Evolutionary conservation across 169 alveolate species (phyloP).

Genomic region (Eimeria praecox): DNA sequence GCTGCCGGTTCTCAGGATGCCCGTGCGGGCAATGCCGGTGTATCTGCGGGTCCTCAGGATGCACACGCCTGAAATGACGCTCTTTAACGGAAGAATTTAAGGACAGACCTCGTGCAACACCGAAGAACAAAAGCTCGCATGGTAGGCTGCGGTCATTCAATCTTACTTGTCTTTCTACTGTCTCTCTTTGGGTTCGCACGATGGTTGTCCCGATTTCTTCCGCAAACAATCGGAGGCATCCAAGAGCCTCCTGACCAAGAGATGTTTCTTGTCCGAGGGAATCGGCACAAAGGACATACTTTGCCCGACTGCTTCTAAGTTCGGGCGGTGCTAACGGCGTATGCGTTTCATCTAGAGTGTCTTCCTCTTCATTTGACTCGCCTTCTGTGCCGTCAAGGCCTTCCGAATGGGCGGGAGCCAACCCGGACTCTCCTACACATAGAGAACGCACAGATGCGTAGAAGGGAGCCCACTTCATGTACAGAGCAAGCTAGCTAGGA

Average conservation of each 20-base stretch:
- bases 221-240: slow-evolving; percentile 19
- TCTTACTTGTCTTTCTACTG: slow-evolving; percentile 54
- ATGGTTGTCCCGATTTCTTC: slow-evolving; percentile 20
- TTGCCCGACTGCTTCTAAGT: slow-evolving; percentile 13
- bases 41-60: not conserved
- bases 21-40: too few relatives aligned
- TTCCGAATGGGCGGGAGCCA: not conserved
- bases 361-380: slow-evolving; percentile 3
- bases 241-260: not conserved
- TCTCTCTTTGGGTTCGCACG: slow-evolving; percentile 36
- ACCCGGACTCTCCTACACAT: not conserved
- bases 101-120: not conserved
- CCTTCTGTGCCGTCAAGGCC: not conserved
- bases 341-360: not conserved
- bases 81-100: not conserved
- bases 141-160: not conserved
- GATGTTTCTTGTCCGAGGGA: slow-evolving; percentile 24
- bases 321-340: not conserved
- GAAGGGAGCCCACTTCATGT: too few relatives aligned
- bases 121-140: not conserved
- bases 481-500: not conserved
- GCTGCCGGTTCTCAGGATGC: not conserved
- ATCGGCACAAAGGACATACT: slow-evolving; percentile 49
- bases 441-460: not conserved
- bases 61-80: too few relatives aligned